Evolutionary conservation across 2,329 filamentous ascomycete species (phyloP).

Genomic region (Calonectria leucothoes): DNA sequence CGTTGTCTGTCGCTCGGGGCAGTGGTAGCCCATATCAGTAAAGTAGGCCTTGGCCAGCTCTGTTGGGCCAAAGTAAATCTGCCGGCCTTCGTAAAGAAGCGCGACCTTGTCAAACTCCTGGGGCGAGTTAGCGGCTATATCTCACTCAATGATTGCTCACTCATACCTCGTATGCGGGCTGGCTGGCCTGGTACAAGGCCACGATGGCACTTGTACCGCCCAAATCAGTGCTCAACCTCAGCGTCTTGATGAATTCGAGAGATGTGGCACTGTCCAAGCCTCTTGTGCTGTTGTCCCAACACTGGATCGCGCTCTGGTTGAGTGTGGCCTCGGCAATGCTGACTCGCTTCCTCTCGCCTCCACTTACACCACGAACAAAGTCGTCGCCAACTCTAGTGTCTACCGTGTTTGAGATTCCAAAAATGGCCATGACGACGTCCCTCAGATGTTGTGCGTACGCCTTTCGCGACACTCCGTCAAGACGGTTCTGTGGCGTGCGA

Average conservation of each 20-base stretch:
- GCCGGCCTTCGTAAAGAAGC: constrained; percentile 73
- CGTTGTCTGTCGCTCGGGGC: constrained; percentile 69
- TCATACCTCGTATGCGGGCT: constrained; percentile 57
- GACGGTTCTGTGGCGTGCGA: constrained; percentile 22
- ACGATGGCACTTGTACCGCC: constrained; percentile 29
- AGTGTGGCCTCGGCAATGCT: constrained; percentile 77
- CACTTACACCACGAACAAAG: constrained; percentile 75
- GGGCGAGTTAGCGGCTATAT: not conserved
- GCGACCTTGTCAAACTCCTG: constrained; percentile 75
- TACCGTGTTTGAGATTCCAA: constrained; percentile 78
- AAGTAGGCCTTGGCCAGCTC: constrained; percentile 70
- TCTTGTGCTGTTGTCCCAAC: constrained; percentile 44
- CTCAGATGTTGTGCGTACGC: constrained; percentile 59
- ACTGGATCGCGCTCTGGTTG: constrained; percentile 57
- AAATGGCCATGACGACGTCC: constrained; percentile 71
- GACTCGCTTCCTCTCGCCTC: constrained; percentile 81
- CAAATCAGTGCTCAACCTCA: constrained; percentile 28
- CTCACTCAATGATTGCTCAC: not conserved
- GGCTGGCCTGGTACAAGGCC: constrained; percentile 69
- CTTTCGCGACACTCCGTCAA: constrained; percentile 15
- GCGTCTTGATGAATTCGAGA: constrained; percentile 32
- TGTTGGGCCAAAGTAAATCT: constrained; percentile 72
- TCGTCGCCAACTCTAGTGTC: constrained; percentile 79
- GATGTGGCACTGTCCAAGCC: constrained; percentile 40
- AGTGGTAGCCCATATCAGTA: constrained; percentile 68